These are phyloP conservation scores for Boletellus dicymbophilus DNA, from an alignment of 1,284 basidiomycete species.

Conservation along the genomic window DNA sequence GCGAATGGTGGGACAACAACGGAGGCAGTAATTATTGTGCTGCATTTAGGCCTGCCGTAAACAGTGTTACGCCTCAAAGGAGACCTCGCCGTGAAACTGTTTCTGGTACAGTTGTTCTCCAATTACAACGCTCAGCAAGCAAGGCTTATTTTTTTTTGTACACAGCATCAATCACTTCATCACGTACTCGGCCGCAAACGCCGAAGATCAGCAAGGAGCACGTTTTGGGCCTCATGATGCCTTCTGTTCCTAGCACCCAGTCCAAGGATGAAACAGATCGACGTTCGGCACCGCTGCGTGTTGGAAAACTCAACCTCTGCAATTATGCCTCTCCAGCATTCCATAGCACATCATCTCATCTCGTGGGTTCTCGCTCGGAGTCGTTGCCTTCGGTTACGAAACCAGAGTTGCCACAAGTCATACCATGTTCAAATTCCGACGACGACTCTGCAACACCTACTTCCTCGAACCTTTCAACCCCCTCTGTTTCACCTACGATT, in stretches of 20 bases:
- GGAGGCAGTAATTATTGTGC: conserved; percentile 77
- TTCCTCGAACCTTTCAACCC: conserved; percentile 31
- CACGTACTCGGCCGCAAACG: not conserved
- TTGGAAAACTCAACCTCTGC: conserved; percentile 24
- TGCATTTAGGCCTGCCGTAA: conserved; percentile 43
- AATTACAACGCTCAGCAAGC: not conserved
- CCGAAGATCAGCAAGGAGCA: conserved; percentile 16
- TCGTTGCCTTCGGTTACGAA: not conserved
- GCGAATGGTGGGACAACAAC: conserved; percentile 93
- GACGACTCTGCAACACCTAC: conserved; percentile 24
- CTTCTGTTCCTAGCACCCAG: not conserved
- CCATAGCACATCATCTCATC: conserved; percentile 7
- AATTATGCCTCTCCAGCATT: conserved; percentile 27
- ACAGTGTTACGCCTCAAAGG: not conserved
- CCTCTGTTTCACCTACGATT: conserved; percentile 21
- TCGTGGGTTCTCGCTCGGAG: not conserved
- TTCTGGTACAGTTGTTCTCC: conserved; percentile 17
- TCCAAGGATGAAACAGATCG: not conserved
- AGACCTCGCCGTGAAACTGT: conserved; percentile 20
- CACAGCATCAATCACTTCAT: conserved; percentile 10
- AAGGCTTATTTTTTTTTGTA: conserved; percentile 7
- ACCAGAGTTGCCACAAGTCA: not conserved
- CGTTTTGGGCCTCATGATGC: conserved; percentile 4
- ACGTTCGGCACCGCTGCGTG: not conserved
- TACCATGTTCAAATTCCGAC: not conserved